These are phyloP conservation scores for Rugonectria rugulosa DNA, from an alignment of 2,329 filamentous ascomycete species.

Conservation along the genomic window DNA sequence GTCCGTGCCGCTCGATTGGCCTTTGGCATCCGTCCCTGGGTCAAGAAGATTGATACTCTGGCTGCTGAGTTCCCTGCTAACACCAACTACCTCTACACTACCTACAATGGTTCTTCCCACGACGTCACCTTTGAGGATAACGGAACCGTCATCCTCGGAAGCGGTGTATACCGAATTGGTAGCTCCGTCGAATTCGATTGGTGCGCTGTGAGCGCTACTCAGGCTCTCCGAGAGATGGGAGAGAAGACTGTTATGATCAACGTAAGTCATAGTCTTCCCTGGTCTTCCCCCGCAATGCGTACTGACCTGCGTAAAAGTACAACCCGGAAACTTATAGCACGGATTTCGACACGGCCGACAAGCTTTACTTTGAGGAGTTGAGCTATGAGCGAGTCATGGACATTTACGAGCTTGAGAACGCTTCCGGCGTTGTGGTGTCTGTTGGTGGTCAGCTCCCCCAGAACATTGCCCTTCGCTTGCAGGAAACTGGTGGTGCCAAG, in stretches of 20 bases:
- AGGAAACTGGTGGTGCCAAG: conserved; percentile 88
- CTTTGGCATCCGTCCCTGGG: conserved; percentile 92
- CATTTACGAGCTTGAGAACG: conserved; percentile 91
- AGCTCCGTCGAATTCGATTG: conserved; percentile 99
- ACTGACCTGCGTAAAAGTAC: conserved; percentile 49
- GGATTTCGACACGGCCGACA: conserved; percentile 89
- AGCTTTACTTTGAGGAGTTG: conserved; percentile 95
- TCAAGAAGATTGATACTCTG: conserved; percentile 98
- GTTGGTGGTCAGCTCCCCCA: conserved; percentile 96
- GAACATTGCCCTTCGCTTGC: conserved; percentile 94
- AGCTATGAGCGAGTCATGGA: conserved; percentile 99
- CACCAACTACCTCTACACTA: conserved; percentile 97
- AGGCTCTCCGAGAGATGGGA: conserved; percentile 83
- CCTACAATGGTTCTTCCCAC: conserved; percentile 94
- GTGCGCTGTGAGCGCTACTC: conserved; percentile 92
- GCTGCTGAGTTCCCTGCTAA: conserved; percentile 95
- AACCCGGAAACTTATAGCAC: conserved; percentile 85
- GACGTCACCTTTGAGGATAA: conserved; percentile 95
- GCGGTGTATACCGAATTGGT: conserved; percentile 96
- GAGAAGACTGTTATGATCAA: conserved; percentile 99
- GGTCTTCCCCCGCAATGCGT: not conserved
- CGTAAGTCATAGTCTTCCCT: conserved; percentile 50
- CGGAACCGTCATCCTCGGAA: conserved; percentile 87
- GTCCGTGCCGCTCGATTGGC: conserved; percentile 84
- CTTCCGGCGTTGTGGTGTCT: conserved; percentile 89